A percentile compares a stretch with the other conserved stretches of the same genome.
Evolutionary conservation across 2,329 filamentous ascomycete genomes (phyloP).

Genomic region (Cadophora gregata): DNA sequence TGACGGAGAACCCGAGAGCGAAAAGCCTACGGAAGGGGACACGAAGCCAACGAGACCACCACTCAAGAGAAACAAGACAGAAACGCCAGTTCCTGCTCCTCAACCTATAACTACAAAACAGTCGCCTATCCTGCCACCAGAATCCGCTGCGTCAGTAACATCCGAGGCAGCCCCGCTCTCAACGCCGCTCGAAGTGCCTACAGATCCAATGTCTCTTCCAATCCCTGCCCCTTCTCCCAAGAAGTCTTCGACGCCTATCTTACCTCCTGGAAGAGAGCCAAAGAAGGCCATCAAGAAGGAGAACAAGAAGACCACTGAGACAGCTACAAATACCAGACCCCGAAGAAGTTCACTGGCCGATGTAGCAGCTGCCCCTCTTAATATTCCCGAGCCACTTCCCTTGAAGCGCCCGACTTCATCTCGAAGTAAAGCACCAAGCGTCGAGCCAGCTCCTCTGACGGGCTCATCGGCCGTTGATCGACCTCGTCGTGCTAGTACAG

Average conservation of each 20-base stretch:
- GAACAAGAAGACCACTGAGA: conserved; percentile 25
- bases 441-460: conserved; percentile 34
- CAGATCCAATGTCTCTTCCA: conserved; percentile 26
- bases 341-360: conserved; percentile 30
- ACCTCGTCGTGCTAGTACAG: conserved; percentile 45
- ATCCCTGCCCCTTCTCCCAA: conserved; percentile 36
- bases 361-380: conserved; percentile 30
- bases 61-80: conserved; percentile 60
- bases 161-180: conserved; percentile 29
- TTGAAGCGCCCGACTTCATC: conserved; percentile 43
- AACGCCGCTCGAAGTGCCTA: conserved; percentile 28
- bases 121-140: conserved; percentile 41
- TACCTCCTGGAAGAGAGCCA: conserved; percentile 40
- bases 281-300: conserved; percentile 39
- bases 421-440: conserved; percentile 43
- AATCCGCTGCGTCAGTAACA: conserved; percentile 33
- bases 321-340: conserved; percentile 31
- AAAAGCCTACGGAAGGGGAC: conserved; percentile 34
- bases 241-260: conserved; percentile 46
- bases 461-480: conserved; percentile 40
- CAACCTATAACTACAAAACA: conserved; percentile 42
- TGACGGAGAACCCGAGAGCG: conserved; percentile 29
- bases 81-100: conserved; percentile 60
- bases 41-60: conserved; percentile 45
- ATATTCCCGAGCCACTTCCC: conserved; percentile 34